Evolutionary conservation across 208 protist genomes (phyloP), one percentile per base, ranked within the genome.

Genomic region (Eutreptiella sp.): DNA sequence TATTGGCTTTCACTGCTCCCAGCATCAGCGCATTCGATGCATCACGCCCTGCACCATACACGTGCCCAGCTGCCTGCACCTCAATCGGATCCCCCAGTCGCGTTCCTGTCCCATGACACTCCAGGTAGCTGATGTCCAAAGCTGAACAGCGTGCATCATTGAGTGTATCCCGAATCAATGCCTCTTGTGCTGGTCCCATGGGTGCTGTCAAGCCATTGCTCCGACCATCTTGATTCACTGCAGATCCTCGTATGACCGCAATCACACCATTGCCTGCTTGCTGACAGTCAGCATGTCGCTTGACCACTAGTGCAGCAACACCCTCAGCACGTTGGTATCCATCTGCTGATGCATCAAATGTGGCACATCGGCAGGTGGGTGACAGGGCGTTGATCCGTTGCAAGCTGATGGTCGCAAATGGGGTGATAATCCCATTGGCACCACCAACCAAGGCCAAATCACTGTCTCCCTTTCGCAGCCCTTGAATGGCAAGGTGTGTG

Each of bases 281-380:
- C 11, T 55, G 53, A 16, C 31, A 24, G 31, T 69, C 48, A 3
- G 9, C 14, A 19, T 46, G 14, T 21, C 50, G 70, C 48, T 80
- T 61, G 35, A 88, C 32, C 1, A 88, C 24, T 11, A 92, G 23
- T 9, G 73, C 38, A n/a, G 62, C 74, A 39, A 45, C 31, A 38
- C 85, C 83, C 66, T 92, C 85, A 2, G 48, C 59, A 21, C 83
- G 54, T 4, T 68, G 68, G 60, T 84, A 91, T 11, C 85, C 85
- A 57, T 91, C 68, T 1, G 85, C 85, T 21, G 23, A 3, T 14
- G 48, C 52, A 47, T 86, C 83, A 31, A 88, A 84, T 1, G 79
- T 70, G 46, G 76, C 45, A 66, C 85, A 90, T n/a, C 69, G 53
- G 4, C 69, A 80, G 38, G 67, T 19, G 0, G 39, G 23, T 0